Evolutionary conservation across 495 filamentous ascomycete species (phyloP).

Genomic region (Penicillium dipodomyicola): DNA sequence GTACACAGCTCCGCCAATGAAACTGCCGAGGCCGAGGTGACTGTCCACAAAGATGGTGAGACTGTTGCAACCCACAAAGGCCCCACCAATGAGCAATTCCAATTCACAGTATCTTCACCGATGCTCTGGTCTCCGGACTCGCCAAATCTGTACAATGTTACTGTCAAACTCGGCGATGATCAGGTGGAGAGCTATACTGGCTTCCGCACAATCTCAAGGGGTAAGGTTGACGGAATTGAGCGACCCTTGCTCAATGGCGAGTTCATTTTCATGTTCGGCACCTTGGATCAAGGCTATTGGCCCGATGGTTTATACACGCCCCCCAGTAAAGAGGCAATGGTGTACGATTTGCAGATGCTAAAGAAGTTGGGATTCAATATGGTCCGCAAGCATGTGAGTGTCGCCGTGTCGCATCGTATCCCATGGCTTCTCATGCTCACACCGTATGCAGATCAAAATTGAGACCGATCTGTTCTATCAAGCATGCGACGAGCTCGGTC

Average conservation of each 20-base stretch:
- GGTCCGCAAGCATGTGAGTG: conserved; percentile 63
- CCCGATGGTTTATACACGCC: conserved; percentile 64
- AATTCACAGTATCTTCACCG: conserved; percentile 50
- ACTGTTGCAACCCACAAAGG: conserved; percentile 40
- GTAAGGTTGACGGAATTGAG: conserved; percentile 54
- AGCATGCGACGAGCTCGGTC: conserved; percentile 61
- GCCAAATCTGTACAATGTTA: conserved; percentile 62
- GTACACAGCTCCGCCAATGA: conserved; percentile 40
- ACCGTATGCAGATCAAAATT: conserved; percentile 58
- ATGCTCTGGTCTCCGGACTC: conserved; percentile 60
- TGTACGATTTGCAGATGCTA: conserved; percentile 58
- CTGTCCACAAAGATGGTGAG: conserved; percentile 40
- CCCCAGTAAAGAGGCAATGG: conserved; percentile 62
- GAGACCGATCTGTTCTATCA: conserved; percentile 63
- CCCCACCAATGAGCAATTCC: conserved; percentile 46
- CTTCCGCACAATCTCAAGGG: conserved; percentile 60
- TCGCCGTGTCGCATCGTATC: not conserved
- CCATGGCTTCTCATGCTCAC: not conserved
- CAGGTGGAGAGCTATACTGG: conserved; percentile 59
- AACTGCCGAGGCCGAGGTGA: conserved; percentile 39
- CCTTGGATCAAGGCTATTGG: conserved; percentile 69
- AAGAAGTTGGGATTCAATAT: conserved; percentile 65
- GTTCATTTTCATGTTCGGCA: conserved; percentile 64
- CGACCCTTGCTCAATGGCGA: conserved; percentile 62
- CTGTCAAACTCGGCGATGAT: conserved; percentile 54